Evolutionary conservation across 2,329 filamentous ascomycete species (phyloP).

Genomic region (Cryphonectria radicalis): DNA sequence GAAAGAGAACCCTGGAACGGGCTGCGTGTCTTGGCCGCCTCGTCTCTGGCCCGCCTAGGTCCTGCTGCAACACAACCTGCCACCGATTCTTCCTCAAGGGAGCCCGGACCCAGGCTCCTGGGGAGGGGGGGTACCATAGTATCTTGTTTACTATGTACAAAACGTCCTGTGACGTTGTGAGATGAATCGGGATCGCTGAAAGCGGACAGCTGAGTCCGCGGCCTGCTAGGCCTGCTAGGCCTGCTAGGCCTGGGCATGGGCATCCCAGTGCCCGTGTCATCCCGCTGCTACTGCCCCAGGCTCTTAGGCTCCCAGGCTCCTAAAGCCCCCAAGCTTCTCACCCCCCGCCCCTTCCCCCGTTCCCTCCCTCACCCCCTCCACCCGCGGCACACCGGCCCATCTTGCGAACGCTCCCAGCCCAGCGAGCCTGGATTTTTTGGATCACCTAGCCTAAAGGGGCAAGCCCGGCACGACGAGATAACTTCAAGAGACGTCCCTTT

Average conservation of each 20-base stretch:
- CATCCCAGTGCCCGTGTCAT: slow-evolving; percentile 23
- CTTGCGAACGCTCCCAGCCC: slow-evolving; percentile 20
- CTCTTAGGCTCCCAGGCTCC: slow-evolving; percentile 12
- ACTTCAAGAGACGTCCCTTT: slow-evolving; percentile 19
- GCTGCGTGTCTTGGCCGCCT: slow-evolving; percentile 22
- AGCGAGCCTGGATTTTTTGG: neutral
- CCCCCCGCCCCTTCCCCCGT: neutral
- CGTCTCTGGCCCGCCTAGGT: slow-evolving; percentile 17
- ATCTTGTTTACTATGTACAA: neutral
- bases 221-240: slow-evolving; percentile 10
- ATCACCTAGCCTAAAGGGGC: slow-evolving; percentile 20
- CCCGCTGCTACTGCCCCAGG: slow-evolving; percentile 15
- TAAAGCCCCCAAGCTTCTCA: neutral
- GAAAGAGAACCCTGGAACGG: slow-evolving; percentile 12
- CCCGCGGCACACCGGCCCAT: slow-evolving; percentile 19
- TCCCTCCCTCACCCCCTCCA: too few relatives aligned
- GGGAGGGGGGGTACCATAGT: neutral
- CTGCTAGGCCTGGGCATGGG: slow-evolving; percentile 5
- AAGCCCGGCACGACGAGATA: slow-evolving; percentile 10
- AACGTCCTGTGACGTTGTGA: slow-evolving; percentile 3
- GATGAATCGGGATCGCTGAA: slow-evolving; percentile 20
- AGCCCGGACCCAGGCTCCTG: neutral
- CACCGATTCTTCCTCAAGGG: neutral
- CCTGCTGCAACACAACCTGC: slow-evolving; percentile 25
- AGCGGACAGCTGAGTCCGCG: slow-evolving; percentile 17